Conservation (phyloP, 306 rosid genomes). For the Geum urbanum region DNA sequence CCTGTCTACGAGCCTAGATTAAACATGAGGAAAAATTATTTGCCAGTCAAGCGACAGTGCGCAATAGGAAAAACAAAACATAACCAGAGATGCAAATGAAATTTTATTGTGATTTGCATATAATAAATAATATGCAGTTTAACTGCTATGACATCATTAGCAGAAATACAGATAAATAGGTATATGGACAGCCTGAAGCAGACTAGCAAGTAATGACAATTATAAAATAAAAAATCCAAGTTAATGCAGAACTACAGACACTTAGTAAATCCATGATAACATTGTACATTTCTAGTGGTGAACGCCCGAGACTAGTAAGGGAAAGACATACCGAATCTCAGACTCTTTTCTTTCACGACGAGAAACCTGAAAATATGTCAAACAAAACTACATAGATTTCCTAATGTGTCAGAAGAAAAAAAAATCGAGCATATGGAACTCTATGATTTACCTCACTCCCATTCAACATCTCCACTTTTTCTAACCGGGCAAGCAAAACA, state of each 20-base stretch:
- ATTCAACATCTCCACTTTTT: slow-evolving; percentile 63
- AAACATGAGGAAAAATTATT: not conserved
- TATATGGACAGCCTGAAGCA: not conserved
- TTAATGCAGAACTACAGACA: slow-evolving; percentile 3
- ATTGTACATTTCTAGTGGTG: not conserved
- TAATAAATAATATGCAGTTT: not conserved
- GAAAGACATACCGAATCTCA: slow-evolving; percentile 68
- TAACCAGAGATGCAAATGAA: not conserved
- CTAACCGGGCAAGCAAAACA: slow-evolving; percentile 72
- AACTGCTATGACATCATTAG: not conserved
- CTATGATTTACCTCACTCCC: slow-evolving; percentile 76
- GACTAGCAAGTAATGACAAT: not conserved
- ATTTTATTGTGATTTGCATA: too few species aligned
- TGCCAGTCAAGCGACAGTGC: not conserved
- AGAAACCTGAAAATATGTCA: slow-evolving; percentile 51
- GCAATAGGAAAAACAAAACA: not conserved
- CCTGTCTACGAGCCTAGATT: not conserved
- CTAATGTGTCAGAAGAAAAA: slow-evolving; percentile 17
- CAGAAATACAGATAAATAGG: not conserved
- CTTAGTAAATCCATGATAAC: not conserved
- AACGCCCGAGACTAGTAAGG: not conserved
- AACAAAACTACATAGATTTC: slow-evolving; percentile 12
- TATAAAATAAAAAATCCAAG: not conserved
- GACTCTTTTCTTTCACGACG: slow-evolving; percentile 92
- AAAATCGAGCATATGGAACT: slow-evolving; percentile 18